Evolutionary conservation across 495 filamentous ascomycete genomes (phyloP), one percentile per base, ranked within the genome.

Genomic region (Annulohypoxylon nitens): DNA sequence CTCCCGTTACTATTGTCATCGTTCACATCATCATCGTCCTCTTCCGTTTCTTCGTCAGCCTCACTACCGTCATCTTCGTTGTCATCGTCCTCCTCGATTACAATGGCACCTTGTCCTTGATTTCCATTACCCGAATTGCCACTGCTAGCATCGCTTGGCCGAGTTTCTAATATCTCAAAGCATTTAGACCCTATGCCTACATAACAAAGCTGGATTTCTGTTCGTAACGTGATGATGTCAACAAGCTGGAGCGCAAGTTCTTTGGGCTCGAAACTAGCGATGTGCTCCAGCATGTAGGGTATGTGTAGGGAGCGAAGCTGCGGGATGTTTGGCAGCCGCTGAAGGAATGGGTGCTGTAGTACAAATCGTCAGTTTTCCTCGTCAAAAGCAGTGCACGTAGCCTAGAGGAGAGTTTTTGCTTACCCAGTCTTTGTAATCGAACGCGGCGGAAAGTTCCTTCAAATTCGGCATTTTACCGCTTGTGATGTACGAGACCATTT

Each of bases 391-490:
- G 20, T 53, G 34, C 51, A 37, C 48, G 36, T 53, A 69, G 34
- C 61, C 26, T 6, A 43, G 51, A 54, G 37, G 26, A 36, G 39
- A 61, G 47, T 4, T 37, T 71, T 34, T 67, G 79, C 89, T 83
- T 86, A 97, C 93, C 94, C 95, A 98, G 75, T 97, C 93, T 67
- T 88, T 91, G 78, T 91, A 93, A 64, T 94, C 89, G 55, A 97
- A 86, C 3, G 89, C 88, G 74, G 94, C 89, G 3, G 91, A 90
- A 10, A 97, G 81, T 77, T 97, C 94, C 50, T 86, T 86, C 41
- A 97, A 78, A 62, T 86, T 89, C 4, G 82, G 85, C 93, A 97
- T 97, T 54, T 90, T 89, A 5, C 93, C 93, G 78, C 92, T 93
- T 2, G 90, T 95, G 30, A 98, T 85, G 76, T 93, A 97, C 0